Evolutionary conservation across 2,329 filamentous ascomycete genomes (phyloP).

Genomic region (Biscogniauxia sp.): DNA sequence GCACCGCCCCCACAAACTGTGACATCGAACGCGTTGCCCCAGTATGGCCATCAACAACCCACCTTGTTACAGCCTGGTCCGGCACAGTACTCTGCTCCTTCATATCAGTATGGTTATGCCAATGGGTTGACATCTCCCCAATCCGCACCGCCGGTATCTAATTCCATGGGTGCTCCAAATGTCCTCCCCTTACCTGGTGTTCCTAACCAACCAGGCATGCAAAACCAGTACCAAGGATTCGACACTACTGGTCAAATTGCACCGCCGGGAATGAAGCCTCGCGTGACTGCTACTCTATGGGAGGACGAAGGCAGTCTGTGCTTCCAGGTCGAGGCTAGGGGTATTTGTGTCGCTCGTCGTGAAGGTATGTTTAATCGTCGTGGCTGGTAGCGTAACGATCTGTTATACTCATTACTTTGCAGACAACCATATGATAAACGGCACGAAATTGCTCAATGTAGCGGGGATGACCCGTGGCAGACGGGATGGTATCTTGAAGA

Average conservation of each 20-base stretch:
- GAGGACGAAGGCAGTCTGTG: conserved; percentile 97
- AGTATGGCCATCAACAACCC: conserved; percentile 79
- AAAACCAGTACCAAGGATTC: conserved; percentile 58
- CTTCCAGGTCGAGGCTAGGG: conserved; percentile 95
- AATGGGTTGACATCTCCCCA: conserved; percentile 82
- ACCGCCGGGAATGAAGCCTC: conserved; percentile 91
- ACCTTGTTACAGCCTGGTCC: conserved; percentile 72
- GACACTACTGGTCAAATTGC: conserved; percentile 92
- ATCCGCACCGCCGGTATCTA: conserved; percentile 64
- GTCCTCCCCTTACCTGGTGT: conserved; percentile 69
- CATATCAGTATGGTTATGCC: conserved; percentile 71
- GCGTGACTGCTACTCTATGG: conserved; percentile 95
- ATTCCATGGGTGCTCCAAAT: conserved; percentile 63
- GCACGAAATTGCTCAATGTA: conserved; percentile 94
- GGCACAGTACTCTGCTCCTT: conserved; percentile 63
- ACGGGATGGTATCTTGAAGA: conserved; percentile 94
- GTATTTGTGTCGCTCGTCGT: conserved; percentile 89
- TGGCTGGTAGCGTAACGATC: neutral
- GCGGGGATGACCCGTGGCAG: conserved; percentile 97
- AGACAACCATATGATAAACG: conserved; percentile 99
- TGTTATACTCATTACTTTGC: conserved; percentile 18
- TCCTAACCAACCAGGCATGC: conserved; percentile 47
- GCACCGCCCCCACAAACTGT: conserved; percentile 73
- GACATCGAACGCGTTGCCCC: conserved; percentile 68
- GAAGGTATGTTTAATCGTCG: conserved; percentile 61